These are phyloP conservation scores for Sugiyamaella smithiae DNA, from an alignment of 805 yeast species.

Conservation along the genomic window DNA sequence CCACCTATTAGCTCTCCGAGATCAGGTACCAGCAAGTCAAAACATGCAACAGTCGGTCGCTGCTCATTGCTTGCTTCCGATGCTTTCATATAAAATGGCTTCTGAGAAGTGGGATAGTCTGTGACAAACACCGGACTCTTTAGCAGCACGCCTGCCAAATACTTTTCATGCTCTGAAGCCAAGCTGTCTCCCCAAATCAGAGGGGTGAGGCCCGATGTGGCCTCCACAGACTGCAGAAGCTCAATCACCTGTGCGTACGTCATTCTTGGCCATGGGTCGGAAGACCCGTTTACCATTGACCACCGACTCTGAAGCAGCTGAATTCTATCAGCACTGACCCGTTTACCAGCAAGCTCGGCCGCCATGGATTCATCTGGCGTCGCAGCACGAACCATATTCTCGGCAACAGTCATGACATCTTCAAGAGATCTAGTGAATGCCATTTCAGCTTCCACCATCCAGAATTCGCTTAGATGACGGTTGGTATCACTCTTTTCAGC, in stretches of 20 bases:
- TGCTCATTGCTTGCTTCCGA: not conserved
- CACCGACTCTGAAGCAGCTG: conserved; percentile 51
- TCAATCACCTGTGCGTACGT: conserved; percentile 76
- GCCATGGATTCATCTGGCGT: conserved; percentile 29
- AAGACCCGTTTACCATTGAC: conserved; percentile 45
- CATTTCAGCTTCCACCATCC: conserved; percentile 96
- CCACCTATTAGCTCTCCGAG: conserved; percentile 96
- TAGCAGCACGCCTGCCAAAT: conserved; percentile 69
- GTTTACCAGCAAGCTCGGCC: conserved; percentile 30
- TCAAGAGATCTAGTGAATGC: conserved; percentile 54
- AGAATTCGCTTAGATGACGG: conserved; percentile 89
- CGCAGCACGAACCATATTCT: conserved; percentile 61
- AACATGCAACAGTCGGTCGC: conserved; percentile 73
- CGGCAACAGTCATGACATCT: conserved; percentile 65
- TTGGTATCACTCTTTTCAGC: conserved; percentile 91
- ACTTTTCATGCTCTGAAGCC: conserved; percentile 86
- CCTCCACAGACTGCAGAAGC: conserved; percentile 37
- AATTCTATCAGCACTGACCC: conserved; percentile 34
- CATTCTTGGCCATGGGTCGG: conserved; percentile 59
- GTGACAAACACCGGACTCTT: conserved; percentile 82
- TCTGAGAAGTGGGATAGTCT: conserved; percentile 73
- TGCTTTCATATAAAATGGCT: conserved; percentile 90
- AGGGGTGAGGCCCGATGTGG: conserved; percentile 6
- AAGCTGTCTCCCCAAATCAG: conserved; percentile 66
- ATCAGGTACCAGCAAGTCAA: conserved; percentile 83